Percentiles rank a stretch among this genome's conserved stretches.
These are phyloP conservation scores for Paraphoma sp. DNA, from an alignment of 2,329 filamentous ascomycete genomes.

Conservation along the genomic window DNA sequence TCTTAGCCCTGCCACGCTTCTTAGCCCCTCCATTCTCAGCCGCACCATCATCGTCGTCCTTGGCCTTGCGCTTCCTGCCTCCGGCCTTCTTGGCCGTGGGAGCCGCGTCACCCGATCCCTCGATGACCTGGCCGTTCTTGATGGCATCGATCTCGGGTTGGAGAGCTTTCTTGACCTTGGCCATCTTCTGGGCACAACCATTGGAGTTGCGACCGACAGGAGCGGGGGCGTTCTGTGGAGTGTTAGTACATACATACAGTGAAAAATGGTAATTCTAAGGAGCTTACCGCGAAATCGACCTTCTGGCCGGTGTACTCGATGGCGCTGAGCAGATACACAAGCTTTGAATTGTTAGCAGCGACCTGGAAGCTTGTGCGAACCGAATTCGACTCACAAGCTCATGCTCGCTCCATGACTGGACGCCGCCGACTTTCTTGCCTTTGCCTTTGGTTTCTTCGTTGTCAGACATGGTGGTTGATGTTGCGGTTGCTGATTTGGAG, in stretches of 20 bases:
- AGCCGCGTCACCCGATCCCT: not conserved
- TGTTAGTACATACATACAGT: not conserved
- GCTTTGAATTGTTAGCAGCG: constrained; percentile 11
- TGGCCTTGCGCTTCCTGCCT: constrained; percentile 24
- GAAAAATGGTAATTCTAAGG: not conserved
- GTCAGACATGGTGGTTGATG: constrained; percentile 2
- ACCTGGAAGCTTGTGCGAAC: too few relatives aligned
- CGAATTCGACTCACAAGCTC: constrained; percentile 15
- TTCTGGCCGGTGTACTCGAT: constrained; percentile 12
- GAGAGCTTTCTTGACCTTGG: constrained; percentile 18
- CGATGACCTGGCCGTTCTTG: constrained; percentile 7
- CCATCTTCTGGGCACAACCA: constrained; percentile 26
- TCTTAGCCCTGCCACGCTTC: not conserved
- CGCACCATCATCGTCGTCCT: constrained; percentile 8
- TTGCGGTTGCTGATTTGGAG: too few relatives aligned
- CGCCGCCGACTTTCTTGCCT: not conserved
- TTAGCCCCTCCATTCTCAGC: not conserved
- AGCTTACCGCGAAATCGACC: constrained; percentile 19
- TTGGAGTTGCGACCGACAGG: constrained; percentile 20
- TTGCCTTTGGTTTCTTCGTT: constrained; percentile 12
- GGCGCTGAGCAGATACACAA: constrained; percentile 15
- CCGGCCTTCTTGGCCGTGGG: constrained; percentile 12
- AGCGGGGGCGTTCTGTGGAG: constrained; percentile 23
- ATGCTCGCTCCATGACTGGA: constrained; percentile 18
- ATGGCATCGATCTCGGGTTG: constrained; percentile 25